Evolutionary conservation across 1,139 yeast genomes (phyloP), one percentile per base, ranked within the genome.

Genomic region (Sugiyamaella sp.): DNA sequence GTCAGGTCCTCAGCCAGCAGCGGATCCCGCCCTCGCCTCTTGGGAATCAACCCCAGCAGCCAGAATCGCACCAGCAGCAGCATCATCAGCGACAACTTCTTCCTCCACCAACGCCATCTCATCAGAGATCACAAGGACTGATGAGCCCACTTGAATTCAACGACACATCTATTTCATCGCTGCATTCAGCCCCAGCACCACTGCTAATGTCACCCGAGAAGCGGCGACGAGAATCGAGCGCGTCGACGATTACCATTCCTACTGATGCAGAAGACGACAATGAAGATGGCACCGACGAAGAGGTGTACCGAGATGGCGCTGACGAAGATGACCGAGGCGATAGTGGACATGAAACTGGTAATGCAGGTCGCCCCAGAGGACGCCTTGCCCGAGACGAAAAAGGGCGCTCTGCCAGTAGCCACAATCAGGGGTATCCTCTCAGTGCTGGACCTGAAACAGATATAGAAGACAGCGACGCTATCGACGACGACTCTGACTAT

Each of bases 241-340:
- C 70, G 32, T 67, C 71, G 5, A 70, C 74, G 1, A 69, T 70
- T 16, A 65, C 71, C 6, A 64, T 67, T 8, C 60, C 62, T 8
- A 55, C 54, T 32, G 57, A 57, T 10, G 63, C 51, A 4, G 63
- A 61, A 14, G 57, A 53, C 14, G 57, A 57, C n/a, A 48, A 54
- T 10, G 54, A 47, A 16, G 54, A 52, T 32, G 57, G 53, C 14
- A 53, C 8, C 3, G 21, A 33, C 12, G 49, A 35, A 14, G 21
- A 39, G 21, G 38, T 4, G 10, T 56, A 52, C 1, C 57, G 46
- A 10, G 53, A 47, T 8, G 54, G 49, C n/a, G 54, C 57, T 33
- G 56, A 50, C 12, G 46, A 45, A 12, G 44, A 44, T 32, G 41
- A 10, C 8, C 19, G 16, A 3, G 27, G 2, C 42, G 20, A n/a